Base-by-base conservation (phyloP, 345 rosid genomes). In the Laguncularia racemosa region DNA sequence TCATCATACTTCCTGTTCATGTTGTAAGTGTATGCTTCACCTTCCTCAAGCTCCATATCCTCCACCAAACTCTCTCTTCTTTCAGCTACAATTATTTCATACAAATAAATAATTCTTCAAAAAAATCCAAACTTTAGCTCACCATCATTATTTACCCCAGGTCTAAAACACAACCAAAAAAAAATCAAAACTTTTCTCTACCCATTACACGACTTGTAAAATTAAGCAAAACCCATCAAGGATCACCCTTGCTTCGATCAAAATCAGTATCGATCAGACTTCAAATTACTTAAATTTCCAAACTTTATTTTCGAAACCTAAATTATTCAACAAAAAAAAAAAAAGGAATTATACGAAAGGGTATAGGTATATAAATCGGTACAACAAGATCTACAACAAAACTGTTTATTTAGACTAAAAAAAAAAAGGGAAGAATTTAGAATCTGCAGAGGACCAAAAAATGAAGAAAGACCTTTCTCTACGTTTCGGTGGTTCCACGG, bases 21-120 rank as follows among this genome's bases (percentile, higher is more conserved):
- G 5, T 50, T 55, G 56, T 23, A 56, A 13, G 52, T 21, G 51
- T 51, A 64, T 23, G 68, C 68, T 55, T 64, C 68, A 20, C 68
- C 68, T 58, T 64, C 68, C 68, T 64, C 68, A 43, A 57, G 68
- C 61, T 64, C 68, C 44, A 52, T 49, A 40, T 56, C 68, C 47
- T 56, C 61, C 68, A 56, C 48, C 48, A 47, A 54, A 20, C 56
- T 44, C 11, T 46, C 57, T 49, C 56, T 45, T 44, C 21, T 56
- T 50, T 54, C 48, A 14, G 55, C 46, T 44, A 56, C 49, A 33
- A 48, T 44, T 43, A 50, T 55, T 48, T 20, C 3, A 46, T 33
- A 17, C 50, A 14, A 43, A 64, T 44, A 44, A 56, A 20, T 28
- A 20, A n/a, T 17, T 20, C 43, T 14, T 15, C 12, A 26, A 53